Percentiles rank a stretch among this genome's conserved stretches.
These are phyloP conservation scores for Phytophthora citrophthora DNA, from an alignment of 352 stramenopile genomes.

Conservation along the genomic window DNA sequence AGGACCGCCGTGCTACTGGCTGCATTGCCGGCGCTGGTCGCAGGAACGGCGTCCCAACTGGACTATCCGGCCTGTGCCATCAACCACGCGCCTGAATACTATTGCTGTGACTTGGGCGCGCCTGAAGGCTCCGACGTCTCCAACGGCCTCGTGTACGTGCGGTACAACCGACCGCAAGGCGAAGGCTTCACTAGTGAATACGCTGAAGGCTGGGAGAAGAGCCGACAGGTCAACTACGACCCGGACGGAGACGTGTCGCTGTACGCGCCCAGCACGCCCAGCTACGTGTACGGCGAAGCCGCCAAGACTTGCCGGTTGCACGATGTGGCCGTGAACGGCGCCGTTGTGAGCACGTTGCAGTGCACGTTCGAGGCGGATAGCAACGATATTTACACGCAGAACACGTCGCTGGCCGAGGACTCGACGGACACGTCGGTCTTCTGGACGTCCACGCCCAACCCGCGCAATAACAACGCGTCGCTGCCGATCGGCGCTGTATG, in stretches of 20 bases:
- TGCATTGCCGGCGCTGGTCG: conserved; percentile 33
- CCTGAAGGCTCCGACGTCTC: conserved; percentile 35
- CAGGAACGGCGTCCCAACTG: conserved; percentile 52
- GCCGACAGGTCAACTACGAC: conserved; percentile 70
- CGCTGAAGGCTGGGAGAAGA: conserved; percentile 71
- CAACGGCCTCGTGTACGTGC: conserved; percentile 57
- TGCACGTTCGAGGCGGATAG: conserved; percentile 46
- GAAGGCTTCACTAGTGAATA: conserved; percentile 57
- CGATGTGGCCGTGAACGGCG: conserved; percentile 33
- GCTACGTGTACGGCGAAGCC: conserved; percentile 60
- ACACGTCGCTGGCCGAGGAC: conserved; percentile 57
- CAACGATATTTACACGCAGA: conserved; percentile 55
- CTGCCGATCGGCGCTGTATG: conserved; percentile 64
- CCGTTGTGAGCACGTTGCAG: conserved; percentile 43
- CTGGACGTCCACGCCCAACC: conserved; percentile 60
- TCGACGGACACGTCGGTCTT: conserved; percentile 54
- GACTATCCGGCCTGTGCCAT: conserved; percentile 68
- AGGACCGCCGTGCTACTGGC: conserved; percentile 14
- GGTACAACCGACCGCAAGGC: conserved; percentile 63
- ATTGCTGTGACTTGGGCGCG: conserved; percentile 57
- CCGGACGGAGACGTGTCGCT: conserved; percentile 53
- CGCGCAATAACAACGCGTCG: conserved; percentile 77
- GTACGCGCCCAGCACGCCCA: conserved; percentile 63
- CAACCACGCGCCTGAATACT: conserved; percentile 63
- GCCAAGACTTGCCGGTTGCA: conserved; percentile 57